Evolutionary conservation across 495 filamentous ascomycete species (phyloP), one percentile per base, ranked within the genome.

Genomic region (Penicillium canariense): DNA sequence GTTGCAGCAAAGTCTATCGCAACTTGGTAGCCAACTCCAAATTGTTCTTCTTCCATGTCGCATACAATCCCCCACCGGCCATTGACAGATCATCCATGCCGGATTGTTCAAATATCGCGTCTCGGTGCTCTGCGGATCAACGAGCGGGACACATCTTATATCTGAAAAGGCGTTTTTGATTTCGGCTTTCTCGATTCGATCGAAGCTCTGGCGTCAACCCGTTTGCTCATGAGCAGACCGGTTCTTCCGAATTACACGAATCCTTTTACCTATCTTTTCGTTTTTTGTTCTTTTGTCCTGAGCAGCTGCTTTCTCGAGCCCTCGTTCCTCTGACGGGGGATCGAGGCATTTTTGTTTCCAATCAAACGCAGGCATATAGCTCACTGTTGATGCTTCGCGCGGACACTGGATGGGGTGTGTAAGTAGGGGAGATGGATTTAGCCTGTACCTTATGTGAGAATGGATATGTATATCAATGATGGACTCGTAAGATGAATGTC

Each of bases 381-480:
- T n/a, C n/a, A n/a, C n/a, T n/a, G n/a, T n/a, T 50, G n/a, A 14
- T 42, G 48, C 48, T 34, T 48, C 48, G 23, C 6, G 11, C n/a
- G 42, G 9, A 42, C 42, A 48, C 36, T 47, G 43, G 45, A 25
- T 53, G 48, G 48, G 54, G 51, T 43, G 44, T 66, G 61, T 58
- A 56, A 51, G 56, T 62, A 64, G 50, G 49, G 38, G 55, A 56
- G 52, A 54, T 43, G 32, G 30, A 54, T 43, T 57, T 51, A 60
- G 54, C 45, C 27, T 61, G 65, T 69, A 73, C 51, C 59, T 71
- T 68, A 69, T 69, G 64, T 58, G 64, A 65, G 66, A 69, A 68
- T 69, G 59, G 63, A 70, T 46, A 18, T 46, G 25, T n/a, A 46
- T 30, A 25, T 46, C 14, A 27, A 18, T 20, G 8, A n/a, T 46